Percentiles rank a stretch among this genome's conserved stretches.
Conservation (phyloP, 2,329 filamentous ascomycete species). For the Microdochium nivale region DNA sequence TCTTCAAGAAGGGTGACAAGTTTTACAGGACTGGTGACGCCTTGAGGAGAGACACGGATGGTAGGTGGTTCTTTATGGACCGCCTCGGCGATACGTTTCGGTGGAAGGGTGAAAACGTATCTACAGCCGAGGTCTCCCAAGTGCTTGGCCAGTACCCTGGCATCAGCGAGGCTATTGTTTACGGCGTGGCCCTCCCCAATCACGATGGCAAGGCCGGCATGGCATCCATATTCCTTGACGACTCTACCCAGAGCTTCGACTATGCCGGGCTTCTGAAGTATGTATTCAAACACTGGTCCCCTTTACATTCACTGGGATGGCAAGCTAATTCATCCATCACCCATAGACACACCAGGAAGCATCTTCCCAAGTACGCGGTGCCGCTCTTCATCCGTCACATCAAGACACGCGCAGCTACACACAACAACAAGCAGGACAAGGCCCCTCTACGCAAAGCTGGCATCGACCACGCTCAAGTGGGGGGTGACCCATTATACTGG, state of each 20-base stretch:
- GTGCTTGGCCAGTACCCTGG: slow-evolving; percentile 50
- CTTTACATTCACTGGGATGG: not conserved
- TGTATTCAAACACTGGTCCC: slow-evolving; percentile 6
- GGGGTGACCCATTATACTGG: slow-evolving; percentile 37
- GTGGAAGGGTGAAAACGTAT: slow-evolving; percentile 66
- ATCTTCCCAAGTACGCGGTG: slow-evolving; percentile 65
- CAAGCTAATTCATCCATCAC: not conserved
- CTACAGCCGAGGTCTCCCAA: slow-evolving; percentile 58
- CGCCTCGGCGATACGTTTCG: slow-evolving; percentile 64
- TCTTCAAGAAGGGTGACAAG: slow-evolving; percentile 58
- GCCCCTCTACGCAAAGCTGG: slow-evolving; percentile 59
- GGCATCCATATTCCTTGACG: slow-evolving; percentile 49
- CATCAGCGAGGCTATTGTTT: slow-evolving; percentile 60
- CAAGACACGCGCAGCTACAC: slow-evolving; percentile 48
- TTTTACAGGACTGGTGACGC: slow-evolving; percentile 65
- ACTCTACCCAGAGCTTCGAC: slow-evolving; percentile 42
- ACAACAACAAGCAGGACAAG: slow-evolving; percentile 79
- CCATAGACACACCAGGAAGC: slow-evolving; percentile 40
- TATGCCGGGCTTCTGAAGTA: slow-evolving; percentile 49
- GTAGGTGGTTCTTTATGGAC: slow-evolving; percentile 63
- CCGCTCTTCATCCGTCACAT: slow-evolving; percentile 64
- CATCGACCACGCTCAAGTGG: slow-evolving; percentile 45
- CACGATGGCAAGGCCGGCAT: slow-evolving; percentile 64
- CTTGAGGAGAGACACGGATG: slow-evolving; percentile 50
- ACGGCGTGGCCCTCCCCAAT: slow-evolving; percentile 55